Evolutionary conservation across 2,329 filamentous ascomycete species (phyloP).

Genomic region (Epichloe festucae): DNA sequence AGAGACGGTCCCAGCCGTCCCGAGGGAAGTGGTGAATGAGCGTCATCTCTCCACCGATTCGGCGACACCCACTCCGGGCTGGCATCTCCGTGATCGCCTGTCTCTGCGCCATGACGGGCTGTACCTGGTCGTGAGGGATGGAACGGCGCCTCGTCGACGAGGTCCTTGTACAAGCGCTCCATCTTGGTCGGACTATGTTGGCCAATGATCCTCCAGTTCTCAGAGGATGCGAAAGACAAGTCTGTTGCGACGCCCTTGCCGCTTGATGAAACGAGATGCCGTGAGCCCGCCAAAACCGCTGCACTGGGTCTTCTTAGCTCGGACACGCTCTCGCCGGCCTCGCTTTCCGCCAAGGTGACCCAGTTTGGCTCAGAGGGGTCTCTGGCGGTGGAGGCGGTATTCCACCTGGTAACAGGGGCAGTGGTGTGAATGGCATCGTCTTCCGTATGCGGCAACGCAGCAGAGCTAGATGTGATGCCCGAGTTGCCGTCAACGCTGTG

Average conservation of each 20-base stretch:
- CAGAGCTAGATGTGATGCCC: conserved; percentile 20
- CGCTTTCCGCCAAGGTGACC: conserved; percentile 11
- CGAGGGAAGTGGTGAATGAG: conserved; percentile 2
- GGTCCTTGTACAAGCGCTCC: conserved; percentile 20
- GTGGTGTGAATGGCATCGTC: conserved; percentile 1
- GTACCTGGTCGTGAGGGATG: conserved; percentile 23
- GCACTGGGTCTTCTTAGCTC: conserved; percentile 13
- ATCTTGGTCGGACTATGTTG: conserved; percentile 12
- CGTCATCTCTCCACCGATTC: conserved; percentile 5
- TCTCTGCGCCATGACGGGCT: conserved; percentile 8
- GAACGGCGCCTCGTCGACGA: conserved; percentile 22
- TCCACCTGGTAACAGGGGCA: conserved; percentile 3
- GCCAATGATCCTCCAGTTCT: conserved; percentile 24
- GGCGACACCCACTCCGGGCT: conserved; percentile 7
- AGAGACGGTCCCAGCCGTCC: conserved; percentile 3
- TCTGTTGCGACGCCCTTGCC: conserved; percentile 15
- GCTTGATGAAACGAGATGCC: conserved; percentile 5
- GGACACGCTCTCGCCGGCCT: conserved; percentile 13
- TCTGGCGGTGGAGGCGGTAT: conserved; percentile 2
- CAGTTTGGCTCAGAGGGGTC: conserved; percentile 9
- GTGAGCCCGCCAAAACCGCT: conserved; percentile 9
- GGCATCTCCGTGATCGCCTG: conserved; percentile 1
- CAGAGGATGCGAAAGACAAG: conserved; percentile 21
- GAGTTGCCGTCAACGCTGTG: conserved; percentile 15
- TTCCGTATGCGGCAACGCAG: conserved; percentile 15